Evolutionary conservation across 1,139 yeast genomes (phyloP).

Genomic region (Pichia terricola): DNA sequence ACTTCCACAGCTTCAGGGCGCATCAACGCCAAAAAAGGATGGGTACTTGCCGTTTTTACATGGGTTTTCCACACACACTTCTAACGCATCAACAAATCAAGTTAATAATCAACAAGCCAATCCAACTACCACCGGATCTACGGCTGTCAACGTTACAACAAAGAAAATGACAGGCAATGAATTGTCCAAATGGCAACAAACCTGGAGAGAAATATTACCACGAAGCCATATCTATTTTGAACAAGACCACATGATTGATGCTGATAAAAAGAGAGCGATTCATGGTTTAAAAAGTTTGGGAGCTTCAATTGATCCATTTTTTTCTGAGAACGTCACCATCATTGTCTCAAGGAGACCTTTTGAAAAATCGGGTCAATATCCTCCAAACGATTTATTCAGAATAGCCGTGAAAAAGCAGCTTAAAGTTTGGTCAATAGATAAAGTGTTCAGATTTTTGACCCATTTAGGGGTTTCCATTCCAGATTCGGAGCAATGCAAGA

Average conservation of each 20-base stretch:
- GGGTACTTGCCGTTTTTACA: conserved; percentile 12
- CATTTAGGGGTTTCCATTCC: conserved; percentile 49
- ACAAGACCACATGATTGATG: conserved; percentile 42
- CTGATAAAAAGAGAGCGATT: conserved; percentile 46
- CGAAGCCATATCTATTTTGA: conserved; percentile 75
- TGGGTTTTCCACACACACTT: too few species aligned
- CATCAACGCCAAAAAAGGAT: conserved; percentile 15
- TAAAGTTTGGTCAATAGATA: conserved; percentile 85
- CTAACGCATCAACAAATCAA: too few species aligned
- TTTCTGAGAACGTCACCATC: conserved; percentile 70
- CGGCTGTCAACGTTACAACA: conserved; percentile 3
- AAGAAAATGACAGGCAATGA: conserved; percentile 31
- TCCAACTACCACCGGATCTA: conserved; percentile 2
- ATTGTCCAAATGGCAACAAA: conserved; percentile 63
- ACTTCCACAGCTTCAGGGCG: conserved; percentile 7
- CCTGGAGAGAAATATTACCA: conserved; percentile 73
- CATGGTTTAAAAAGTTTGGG: conserved; percentile 50
- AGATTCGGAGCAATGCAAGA: conserved; percentile 8
- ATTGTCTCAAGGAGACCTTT: conserved; percentile 59
- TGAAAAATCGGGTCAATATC: conserved; percentile 26
- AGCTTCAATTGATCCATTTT: conserved; percentile 63
- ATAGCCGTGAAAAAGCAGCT: conserved; percentile 52
- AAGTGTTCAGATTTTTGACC: conserved; percentile 69
- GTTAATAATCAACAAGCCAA: not conserved
- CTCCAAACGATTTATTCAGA: conserved; percentile 54